Conservation (phyloP, 331 rosid species). For the Malus hybrid region DNA sequence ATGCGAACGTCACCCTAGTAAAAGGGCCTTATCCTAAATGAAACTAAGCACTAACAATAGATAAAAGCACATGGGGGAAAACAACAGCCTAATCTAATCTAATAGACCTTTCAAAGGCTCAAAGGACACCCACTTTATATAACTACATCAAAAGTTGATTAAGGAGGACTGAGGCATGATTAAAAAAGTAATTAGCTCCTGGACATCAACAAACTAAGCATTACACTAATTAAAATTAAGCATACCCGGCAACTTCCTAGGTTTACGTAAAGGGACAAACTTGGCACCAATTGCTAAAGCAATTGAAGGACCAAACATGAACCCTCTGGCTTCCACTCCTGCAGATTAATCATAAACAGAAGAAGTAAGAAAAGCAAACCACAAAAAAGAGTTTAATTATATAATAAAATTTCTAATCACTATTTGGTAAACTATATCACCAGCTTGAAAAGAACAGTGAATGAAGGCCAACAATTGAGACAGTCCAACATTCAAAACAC, state of each 20-base stretch:
- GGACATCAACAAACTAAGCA: not conserved
- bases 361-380: slow-evolving; percentile 7
- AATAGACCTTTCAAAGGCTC: slow-evolving; percentile 5
- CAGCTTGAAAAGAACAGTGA: not conserved
- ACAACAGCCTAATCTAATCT: not conserved
- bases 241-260: slow-evolving; percentile 85
- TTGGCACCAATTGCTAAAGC: slow-evolving; percentile 93
- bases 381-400: not conserved
- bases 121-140: not conserved
- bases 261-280: slow-evolving; percentile 91
- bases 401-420: not conserved
- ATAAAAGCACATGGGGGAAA: no score
- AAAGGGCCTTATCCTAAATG: not conserved
- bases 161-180: not conserved
- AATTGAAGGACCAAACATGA: slow-evolving; percentile 89
- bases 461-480: slow-evolving; percentile 4
- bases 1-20: not conserved
- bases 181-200: not conserved
- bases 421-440: not conserved
- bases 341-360: slow-evolving; percentile 6
- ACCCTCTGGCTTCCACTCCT: slow-evolving; percentile 98
- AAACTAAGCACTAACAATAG: not conserved
- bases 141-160: not conserved
- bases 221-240: not conserved
- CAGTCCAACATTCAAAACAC: not conserved